A percentile compares a stretch with the other conserved stretches of the same genome.
Conservation (phyloP, 331 rosid genomes). For the Malus hybrid region DNA sequence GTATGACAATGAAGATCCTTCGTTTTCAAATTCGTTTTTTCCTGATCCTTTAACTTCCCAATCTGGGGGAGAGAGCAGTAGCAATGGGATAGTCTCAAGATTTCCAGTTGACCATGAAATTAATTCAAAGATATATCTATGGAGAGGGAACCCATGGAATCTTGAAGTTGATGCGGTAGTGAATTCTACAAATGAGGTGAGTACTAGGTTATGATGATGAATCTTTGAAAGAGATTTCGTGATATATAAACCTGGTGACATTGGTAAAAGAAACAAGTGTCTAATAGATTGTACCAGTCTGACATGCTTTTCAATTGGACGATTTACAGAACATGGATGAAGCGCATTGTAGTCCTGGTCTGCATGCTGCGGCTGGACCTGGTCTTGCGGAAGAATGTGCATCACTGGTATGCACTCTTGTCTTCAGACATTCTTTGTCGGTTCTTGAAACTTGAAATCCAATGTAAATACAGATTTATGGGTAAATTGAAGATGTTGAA, state of each 20-base stretch:
- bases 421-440: background rate
- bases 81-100: conserved; percentile 43
- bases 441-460: background rate
- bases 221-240: background rate
- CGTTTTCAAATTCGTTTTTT: conserved; percentile 50
- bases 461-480: background rate
- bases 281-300: conserved; percentile 4
- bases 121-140: conserved; percentile 74
- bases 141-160: conserved; percentile 98
- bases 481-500: background rate
- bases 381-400: conserved; percentile 96
- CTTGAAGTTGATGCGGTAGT: conserved; percentile 97
- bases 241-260: background rate
- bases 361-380: conserved; percentile 98
- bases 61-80: conserved; percentile 36
- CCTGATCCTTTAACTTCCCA: conserved; percentile 71
- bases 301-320: conserved; percentile 14
- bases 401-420: conserved; percentile 49
- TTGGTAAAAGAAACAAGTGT: background rate
- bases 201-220: conserved; percentile 2
- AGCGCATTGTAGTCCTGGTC: conserved; percentile 87
- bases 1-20: conserved; percentile 50
- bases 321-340: conserved; percentile 78
- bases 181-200: conserved; percentile 90
- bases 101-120: conserved; percentile 84